These are phyloP conservation scores for Cyclocybe aegerita DNA, from an alignment of 768 basidiomycete genomes.

Conservation along the genomic window DNA sequence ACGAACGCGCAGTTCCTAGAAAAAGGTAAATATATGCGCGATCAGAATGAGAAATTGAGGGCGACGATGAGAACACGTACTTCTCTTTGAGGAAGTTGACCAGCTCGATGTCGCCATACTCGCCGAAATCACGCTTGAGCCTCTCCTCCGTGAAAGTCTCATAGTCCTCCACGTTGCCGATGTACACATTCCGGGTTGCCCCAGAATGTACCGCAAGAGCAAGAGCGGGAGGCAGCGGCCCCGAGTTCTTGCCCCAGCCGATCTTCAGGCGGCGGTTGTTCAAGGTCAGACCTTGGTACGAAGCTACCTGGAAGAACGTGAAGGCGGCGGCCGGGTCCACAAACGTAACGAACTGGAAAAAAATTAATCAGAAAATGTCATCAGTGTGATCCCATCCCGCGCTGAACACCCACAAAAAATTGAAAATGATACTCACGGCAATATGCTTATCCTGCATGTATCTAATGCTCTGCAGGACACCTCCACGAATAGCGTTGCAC, in stretches of 20 bases:
- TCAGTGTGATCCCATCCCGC: too few species aligned
- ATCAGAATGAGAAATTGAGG: background rate
- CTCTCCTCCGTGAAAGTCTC: slow-evolving; percentile 88
- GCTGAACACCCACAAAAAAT: background rate
- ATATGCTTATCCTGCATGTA: slow-evolving; percentile 98
- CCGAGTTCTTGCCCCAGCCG: slow-evolving; percentile 97
- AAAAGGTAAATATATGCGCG: slow-evolving; percentile 1
- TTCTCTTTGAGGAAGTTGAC: slow-evolving; percentile 96
- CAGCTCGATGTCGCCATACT: slow-evolving; percentile 95
- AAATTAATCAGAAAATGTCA: background rate
- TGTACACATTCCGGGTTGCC: slow-evolving; percentile 95
- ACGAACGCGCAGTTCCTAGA: slow-evolving; percentile 91
- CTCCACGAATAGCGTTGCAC: slow-evolving; percentile 96
- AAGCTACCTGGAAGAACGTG: slow-evolving; percentile 92
- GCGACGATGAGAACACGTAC: slow-evolving; percentile 40
- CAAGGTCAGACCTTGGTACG: slow-evolving; percentile 84
- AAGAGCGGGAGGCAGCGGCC: slow-evolving; percentile 79
- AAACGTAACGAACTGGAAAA: slow-evolving; percentile 86
- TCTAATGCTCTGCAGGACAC: slow-evolving; percentile 90
- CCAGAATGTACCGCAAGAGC: slow-evolving; percentile 90
- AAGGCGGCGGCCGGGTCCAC: slow-evolving; percentile 92
- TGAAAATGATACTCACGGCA: slow-evolving; percentile 56
- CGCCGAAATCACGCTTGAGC: slow-evolving; percentile 90
- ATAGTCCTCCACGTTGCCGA: slow-evolving; percentile 95
- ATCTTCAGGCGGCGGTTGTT: slow-evolving; percentile 95